These are phyloP conservation scores for Stephanodiscus triporus DNA, from an alignment of 108 stramenopile genomes.

Conservation along the genomic window DNA sequence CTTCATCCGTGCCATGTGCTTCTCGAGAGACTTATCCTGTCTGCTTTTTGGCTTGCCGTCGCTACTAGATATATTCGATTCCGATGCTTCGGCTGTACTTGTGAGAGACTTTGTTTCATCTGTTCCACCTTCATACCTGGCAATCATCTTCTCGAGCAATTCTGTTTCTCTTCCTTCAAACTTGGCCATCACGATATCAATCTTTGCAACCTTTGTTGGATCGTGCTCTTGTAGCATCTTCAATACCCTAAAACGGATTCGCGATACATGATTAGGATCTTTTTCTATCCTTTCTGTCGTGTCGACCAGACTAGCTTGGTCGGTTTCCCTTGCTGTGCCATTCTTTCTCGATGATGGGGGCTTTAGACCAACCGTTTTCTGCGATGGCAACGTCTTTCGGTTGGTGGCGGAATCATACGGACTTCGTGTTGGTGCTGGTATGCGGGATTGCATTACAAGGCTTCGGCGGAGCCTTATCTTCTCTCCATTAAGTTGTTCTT, in stretches of 20 bases:
- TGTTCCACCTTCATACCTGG: conserved; percentile 62
- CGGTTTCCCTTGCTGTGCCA: conserved; percentile 10
- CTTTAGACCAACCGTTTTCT: conserved; percentile 4
- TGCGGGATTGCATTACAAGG: conserved; percentile 49
- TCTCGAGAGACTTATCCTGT: conserved; percentile 68
- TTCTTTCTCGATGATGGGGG: conserved; percentile 23
- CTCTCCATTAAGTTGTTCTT: conserved; percentile 56
- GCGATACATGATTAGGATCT: conserved; percentile 37
- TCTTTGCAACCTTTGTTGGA: conserved; percentile 78
- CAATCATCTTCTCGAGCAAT: conserved; percentile 85
- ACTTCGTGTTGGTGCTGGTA: conserved; percentile 39
- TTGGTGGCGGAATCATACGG: neutral
- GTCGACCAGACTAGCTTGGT: neutral
- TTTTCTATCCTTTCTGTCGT: neutral
- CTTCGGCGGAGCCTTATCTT: conserved; percentile 47
- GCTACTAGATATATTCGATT: conserved; percentile 10
- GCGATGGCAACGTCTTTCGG: conserved; percentile 7
- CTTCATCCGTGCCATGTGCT: conserved; percentile 83
- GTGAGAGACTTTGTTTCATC: conserved; percentile 17
- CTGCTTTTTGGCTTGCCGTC: conserved; percentile 57
- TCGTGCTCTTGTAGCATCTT: conserved; percentile 81
- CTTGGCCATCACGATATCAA: conserved; percentile 87
- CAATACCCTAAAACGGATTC: conserved; percentile 70
- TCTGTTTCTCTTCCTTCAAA: conserved; percentile 86
- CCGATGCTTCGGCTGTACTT: conserved; percentile 22